Percentiles rank a stretch among this genome's conserved stretches.
Evolutionary conservation across 2,329 filamentous ascomycete genomes (phyloP).

Genomic region (Alternaria infectoria): DNA sequence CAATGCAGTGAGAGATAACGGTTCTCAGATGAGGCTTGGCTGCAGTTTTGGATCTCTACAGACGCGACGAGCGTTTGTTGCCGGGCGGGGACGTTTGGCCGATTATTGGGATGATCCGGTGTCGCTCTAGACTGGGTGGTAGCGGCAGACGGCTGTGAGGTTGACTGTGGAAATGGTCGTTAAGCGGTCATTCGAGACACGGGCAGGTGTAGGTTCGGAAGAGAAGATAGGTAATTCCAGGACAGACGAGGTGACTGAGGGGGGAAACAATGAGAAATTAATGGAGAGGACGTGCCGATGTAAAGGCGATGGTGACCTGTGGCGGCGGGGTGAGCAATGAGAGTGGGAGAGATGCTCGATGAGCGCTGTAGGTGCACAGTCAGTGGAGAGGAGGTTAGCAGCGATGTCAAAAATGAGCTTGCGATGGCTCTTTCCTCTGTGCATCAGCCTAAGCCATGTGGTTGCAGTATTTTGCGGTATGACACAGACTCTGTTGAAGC

Average conservation of each 20-base stretch:
- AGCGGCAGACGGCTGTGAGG: background rate
- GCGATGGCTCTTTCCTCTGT: slow-evolving; percentile 33
- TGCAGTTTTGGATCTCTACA: background rate
- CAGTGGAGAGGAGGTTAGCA: slow-evolving; percentile 20
- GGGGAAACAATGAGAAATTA: slow-evolving; percentile 27
- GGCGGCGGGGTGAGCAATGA: slow-evolving; percentile 27
- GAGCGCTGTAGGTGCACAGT: slow-evolving; percentile 28
- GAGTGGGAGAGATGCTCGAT: slow-evolving; percentile 23
- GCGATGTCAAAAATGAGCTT: slow-evolving; percentile 24
- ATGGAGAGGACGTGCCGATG: slow-evolving; percentile 26
- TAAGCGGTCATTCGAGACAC: slow-evolving; percentile 10
- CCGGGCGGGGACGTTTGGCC: background rate
- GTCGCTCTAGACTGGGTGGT: background rate
- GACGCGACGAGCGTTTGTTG: background rate
- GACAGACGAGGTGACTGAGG: slow-evolving; percentile 13
- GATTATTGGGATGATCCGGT: background rate
- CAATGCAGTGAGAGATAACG: background rate
- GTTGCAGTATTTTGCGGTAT: background rate
- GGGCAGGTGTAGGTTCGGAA: slow-evolving; percentile 9
- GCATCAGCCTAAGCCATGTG: slow-evolving; percentile 13
- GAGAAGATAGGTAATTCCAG: slow-evolving; percentile 8
- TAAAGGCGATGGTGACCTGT: slow-evolving; percentile 13
- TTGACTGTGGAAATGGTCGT: background rate
- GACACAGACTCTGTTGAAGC: background rate
- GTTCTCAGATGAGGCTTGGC: background rate